Evolutionary conservation across 1,284 basidiomycete species (phyloP), one percentile per base, ranked within the genome.

Genomic region (Abortiporus biennis): DNA sequence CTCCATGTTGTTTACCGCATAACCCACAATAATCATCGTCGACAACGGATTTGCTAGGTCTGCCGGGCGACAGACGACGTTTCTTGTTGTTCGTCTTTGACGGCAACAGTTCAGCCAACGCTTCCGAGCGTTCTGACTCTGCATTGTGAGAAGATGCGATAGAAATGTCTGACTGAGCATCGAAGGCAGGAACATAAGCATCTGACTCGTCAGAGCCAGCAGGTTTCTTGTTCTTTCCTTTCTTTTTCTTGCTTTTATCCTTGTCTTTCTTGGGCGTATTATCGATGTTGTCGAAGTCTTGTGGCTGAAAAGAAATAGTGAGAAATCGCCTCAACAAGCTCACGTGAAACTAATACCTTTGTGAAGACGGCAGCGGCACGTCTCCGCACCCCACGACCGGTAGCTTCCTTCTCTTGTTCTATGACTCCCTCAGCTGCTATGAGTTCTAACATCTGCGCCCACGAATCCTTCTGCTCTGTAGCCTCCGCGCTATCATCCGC

Each of bases 331-430:
- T 4, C 31, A n/a, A n/a, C n/a, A n/a, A n/a, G n/a, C n/a, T 5
- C 15, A 27, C 20, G 24, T 38, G 15, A 23, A 32, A 21, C 21
- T n/a, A 22, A 19, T 55, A 79, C 80, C 67, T 78, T 72, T 37
- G 69, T 69, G 48, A 74, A 67, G 37, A 65, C 59, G 9, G 73
- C 72, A 37, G 85, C 79, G 11, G 82, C 83, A 50, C 72, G 74
- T 34, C 86, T 76, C 44, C 83, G 78, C 25, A 72, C 79, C 29
- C 85, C 85, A 49, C 86, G 77, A 27, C 86, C 86, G 3, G 68
- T 77, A 43, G 70, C 62, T 50, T 85, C 79, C 44, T 71, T 57
- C 24, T 62, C 66, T 47, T 67, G 61, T 32, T 62, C 58, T 47
- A 68, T 73, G 16, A 62, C 63, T 44, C 67, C 68, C 48, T 78